Percentiles rank a stretch among this genome's conserved stretches.
Conservation (phyloP, 2,329 filamentous ascomycete species). For the Hypoxylon sp. region DNA sequence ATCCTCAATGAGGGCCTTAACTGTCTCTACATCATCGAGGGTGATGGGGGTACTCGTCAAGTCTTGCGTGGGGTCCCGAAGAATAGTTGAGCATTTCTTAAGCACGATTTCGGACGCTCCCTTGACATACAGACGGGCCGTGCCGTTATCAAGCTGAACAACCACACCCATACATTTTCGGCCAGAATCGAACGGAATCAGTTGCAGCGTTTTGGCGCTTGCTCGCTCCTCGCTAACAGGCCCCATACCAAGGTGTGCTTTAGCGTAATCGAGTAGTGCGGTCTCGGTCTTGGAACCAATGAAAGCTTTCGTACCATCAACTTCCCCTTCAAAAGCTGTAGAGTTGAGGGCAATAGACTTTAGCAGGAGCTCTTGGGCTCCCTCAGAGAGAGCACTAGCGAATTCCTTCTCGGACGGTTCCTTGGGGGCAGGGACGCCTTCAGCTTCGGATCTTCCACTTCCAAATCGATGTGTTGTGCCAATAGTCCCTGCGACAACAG, state of each 20-base stretch:
- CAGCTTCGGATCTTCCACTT: conserved; percentile 42
- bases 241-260: conserved; percentile 72
- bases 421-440: conserved; percentile 23
- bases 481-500: conserved; percentile 68
- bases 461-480: conserved; percentile 66
- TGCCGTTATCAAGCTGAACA: conserved; percentile 59
- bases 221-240: conserved; percentile 70
- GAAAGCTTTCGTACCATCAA: conserved; percentile 71
- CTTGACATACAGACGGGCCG: conserved; percentile 67
- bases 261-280: conserved; percentile 74
- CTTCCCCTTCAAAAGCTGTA: conserved; percentile 78
- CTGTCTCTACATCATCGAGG: conserved; percentile 60
- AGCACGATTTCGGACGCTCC: conserved; percentile 73
- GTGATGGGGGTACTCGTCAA: conserved; percentile 55
- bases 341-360: conserved; percentile 73
- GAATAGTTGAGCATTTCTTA: conserved; percentile 60
- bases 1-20: conserved; percentile 74
- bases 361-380: conserved; percentile 62
- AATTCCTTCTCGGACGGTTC: conserved; percentile 58
- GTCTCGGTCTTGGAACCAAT: conserved; percentile 83
- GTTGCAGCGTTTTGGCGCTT: conserved; percentile 66
- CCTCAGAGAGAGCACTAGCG: conserved; percentile 54
- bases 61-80: conserved; percentile 59
- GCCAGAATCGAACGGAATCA: conserved; percentile 79
- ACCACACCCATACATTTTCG: conserved; percentile 77